Evolutionary conservation across 495 filamentous ascomycete genomes (phyloP).

Genomic region (Staphylotrichum longicolle): DNA sequence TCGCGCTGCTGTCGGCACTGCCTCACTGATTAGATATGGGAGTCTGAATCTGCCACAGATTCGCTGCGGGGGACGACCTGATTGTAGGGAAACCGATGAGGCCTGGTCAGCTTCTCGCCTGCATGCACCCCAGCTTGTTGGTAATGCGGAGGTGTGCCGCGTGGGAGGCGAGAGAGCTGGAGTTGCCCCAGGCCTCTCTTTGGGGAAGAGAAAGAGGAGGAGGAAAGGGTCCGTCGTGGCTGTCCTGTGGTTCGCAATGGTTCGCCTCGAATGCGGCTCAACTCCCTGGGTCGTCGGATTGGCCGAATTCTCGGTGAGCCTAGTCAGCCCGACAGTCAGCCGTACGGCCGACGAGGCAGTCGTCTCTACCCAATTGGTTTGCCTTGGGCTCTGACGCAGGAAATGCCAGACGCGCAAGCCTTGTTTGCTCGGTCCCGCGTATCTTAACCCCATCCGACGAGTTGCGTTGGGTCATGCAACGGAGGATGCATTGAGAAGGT

Average conservation of each 20-base stretch:
- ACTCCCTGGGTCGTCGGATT: constrained; percentile 17
- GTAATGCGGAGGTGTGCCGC: too few relatives aligned
- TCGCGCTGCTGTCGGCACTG: too few relatives aligned
- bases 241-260: background rate
- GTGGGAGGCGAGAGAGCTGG: too few relatives aligned
- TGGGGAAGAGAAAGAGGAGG: too few relatives aligned
- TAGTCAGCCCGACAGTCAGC: constrained; percentile 28
- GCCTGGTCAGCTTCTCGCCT: too few relatives aligned
- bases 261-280: constrained; percentile 20
- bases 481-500: background rate
- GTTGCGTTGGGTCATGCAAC: background rate
- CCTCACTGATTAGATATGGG: too few relatives aligned
- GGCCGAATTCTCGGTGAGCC: constrained; percentile 27
- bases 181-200: too few relatives aligned
- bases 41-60: too few relatives aligned
- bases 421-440: constrained; percentile 1
- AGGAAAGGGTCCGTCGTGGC: too few relatives aligned
- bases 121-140: too few relatives aligned
- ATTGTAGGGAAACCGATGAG: too few relatives aligned
- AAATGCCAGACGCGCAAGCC: constrained; percentile 11
- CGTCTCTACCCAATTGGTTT: constrained; percentile 17
- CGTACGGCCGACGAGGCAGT: constrained; percentile 18
- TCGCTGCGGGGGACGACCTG: too few relatives aligned
- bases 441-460: constrained; percentile 5
- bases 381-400: constrained; percentile 30